Percentiles rank a stretch among this genome's conserved stretches.
phyloP scores from a whole-genome alignment of 495 filamentous ascomycete genomes.

The Pseudevernia furfuracea region DNA sequence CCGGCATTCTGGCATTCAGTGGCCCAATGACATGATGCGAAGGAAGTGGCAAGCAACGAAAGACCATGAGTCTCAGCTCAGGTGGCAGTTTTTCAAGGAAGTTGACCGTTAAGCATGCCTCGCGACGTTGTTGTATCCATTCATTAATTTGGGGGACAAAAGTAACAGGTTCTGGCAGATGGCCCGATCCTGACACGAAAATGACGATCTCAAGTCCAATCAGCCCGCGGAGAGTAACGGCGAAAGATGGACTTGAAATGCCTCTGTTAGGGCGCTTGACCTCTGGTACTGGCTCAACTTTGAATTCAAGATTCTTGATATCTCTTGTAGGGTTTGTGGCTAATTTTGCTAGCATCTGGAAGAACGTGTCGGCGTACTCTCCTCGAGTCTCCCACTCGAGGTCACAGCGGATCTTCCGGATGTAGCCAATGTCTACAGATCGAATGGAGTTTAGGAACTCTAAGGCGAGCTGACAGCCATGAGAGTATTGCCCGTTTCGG shows the following conservation, averaged over 20 bases:
- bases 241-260: background rate
- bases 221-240: background rate
- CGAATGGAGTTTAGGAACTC: background rate
- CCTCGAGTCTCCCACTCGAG: background rate
- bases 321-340: background rate
- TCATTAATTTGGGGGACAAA: background rate
- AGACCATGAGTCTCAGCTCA: background rate
- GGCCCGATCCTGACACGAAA: background rate
- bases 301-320: background rate
- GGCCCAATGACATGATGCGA: background rate
- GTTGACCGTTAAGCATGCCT: background rate
- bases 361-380: background rate
- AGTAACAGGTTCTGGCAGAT: background rate
- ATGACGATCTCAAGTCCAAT: constrained; percentile 1
- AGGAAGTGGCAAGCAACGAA: background rate
- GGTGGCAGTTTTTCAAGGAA: background rate
- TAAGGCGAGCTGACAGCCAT: background rate
- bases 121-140: background rate
- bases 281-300: background rate
- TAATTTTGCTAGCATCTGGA: constrained; percentile 5
- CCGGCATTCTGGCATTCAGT: background rate
- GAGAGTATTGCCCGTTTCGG: background rate
- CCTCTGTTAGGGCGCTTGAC: constrained; percentile 5
- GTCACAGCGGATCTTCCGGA: background rate
- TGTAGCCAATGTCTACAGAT: background rate